phyloP scores from a whole-genome alignment of 2,329 filamentous ascomycete species.

The Teratosphaeriaceae sp. region DNA sequence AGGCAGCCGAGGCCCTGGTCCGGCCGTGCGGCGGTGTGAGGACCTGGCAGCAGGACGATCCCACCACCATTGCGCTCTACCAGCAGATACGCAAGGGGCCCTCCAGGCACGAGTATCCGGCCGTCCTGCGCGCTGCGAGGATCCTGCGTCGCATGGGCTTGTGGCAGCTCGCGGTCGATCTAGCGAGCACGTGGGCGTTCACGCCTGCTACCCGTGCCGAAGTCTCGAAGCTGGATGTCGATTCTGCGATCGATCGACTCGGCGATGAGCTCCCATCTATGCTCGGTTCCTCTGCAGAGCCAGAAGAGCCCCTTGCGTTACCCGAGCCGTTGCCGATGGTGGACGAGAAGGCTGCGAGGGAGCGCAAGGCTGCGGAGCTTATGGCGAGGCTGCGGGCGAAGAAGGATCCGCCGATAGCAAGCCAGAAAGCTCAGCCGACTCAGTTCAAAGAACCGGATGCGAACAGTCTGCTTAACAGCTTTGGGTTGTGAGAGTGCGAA shows the following conservation, averaged over 20 bases:
- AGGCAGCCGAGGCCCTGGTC: conserved; percentile 72
- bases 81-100: conserved; percentile 72
- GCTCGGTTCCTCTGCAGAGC: conserved; percentile 12
- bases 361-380: conserved; percentile 25
- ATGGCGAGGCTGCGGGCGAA: conserved; percentile 37
- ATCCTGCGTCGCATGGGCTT: conserved; percentile 49
- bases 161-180: conserved; percentile 77
- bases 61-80: conserved; percentile 81
- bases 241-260: conserved; percentile 9
- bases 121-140: conserved; percentile 76
- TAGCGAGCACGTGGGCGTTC: conserved; percentile 81
- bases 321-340: too few species aligned
- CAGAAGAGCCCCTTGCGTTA: conserved; percentile 1
- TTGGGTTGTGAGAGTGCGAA: conserved; percentile 66
- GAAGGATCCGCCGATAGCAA: conserved; percentile 13
- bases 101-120: conserved; percentile 40
- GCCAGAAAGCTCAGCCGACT: conserved; percentile 56
- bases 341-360: conserved; percentile 21
- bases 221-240: neutral
- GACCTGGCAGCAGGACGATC: conserved; percentile 71
- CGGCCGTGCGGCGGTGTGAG: conserved; percentile 66
- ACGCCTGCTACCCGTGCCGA: conserved; percentile 30
- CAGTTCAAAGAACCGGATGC: conserved; percentile 91
- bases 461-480: conserved; percentile 80
- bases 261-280: conserved; percentile 13